phyloP scores from a whole-genome alignment of 2,329 filamentous ascomycete species.

The Sporothrix variecibatus region DNA sequence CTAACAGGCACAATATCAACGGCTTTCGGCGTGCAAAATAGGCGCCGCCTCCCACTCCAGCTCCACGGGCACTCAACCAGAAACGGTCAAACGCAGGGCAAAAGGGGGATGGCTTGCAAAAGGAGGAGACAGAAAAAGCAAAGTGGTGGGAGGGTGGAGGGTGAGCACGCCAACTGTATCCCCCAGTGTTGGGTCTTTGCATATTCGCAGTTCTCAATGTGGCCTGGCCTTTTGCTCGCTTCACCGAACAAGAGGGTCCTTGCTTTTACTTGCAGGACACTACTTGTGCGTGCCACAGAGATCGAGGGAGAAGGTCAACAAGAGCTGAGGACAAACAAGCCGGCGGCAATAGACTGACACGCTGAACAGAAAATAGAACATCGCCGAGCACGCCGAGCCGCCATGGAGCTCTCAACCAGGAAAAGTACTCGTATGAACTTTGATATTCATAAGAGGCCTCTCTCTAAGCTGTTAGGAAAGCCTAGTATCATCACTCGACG shows the following conservation, averaged over 20 bases:
- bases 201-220: not conserved
- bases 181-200: not conserved
- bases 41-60: not conserved
- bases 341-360: not conserved
- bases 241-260: slow-evolving; percentile 9
- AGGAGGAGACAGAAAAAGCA: not conserved
- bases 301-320: not conserved
- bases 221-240: not conserved
- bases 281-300: not conserved
- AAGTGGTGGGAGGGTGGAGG: not conserved
- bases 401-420: not conserved
- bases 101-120: not conserved
- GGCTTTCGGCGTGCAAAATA: not conserved
- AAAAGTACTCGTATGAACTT: not conserved
- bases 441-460: not conserved
- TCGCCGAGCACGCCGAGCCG: not conserved
- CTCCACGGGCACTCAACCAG: not conserved
- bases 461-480: not conserved
- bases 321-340: not conserved
- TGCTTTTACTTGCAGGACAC: slow-evolving; percentile 15
- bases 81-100: not conserved
- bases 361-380: not conserved
- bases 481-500: not conserved
- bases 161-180: not conserved
- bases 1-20: not conserved